Percentiles rank a stretch among this genome's conserved stretches.
phyloP scores from a whole-genome alignment of 2,329 filamentous ascomycete genomes.

The Fusarium sp. region DNA sequence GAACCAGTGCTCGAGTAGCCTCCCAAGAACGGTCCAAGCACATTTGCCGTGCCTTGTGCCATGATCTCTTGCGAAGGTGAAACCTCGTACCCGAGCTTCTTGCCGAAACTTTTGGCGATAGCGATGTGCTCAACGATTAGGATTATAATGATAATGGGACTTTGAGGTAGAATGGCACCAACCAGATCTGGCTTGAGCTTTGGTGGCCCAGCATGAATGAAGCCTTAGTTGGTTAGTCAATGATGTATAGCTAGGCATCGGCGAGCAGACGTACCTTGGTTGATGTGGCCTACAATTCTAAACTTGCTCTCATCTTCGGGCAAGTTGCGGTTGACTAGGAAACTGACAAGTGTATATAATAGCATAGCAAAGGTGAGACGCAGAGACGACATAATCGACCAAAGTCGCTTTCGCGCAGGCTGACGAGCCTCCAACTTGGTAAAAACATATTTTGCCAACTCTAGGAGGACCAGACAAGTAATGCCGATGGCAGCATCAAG shows the following conservation, averaged over 20 bases:
- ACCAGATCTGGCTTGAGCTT: conserved; percentile 67
- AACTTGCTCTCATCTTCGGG: conserved; percentile 64
- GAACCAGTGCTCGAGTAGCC: conserved; percentile 61
- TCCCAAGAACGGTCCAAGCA: conserved; percentile 81
- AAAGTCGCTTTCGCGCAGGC: conserved; percentile 71
- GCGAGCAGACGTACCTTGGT: conserved; percentile 61
- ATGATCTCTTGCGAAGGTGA: conserved; percentile 84
- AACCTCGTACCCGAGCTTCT: conserved; percentile 83
- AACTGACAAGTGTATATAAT: conserved; percentile 80
- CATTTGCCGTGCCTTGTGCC: conserved; percentile 80
- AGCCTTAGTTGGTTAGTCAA: conserved; percentile 26
- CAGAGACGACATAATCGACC: conserved; percentile 80
- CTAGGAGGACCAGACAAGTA: conserved; percentile 72
- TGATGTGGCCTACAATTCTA: conserved; percentile 73
- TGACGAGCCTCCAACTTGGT: conserved; percentile 69
- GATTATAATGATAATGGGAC: conserved; percentile 81
- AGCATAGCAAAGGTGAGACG: conserved; percentile 81
- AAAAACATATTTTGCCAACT: conserved; percentile 69
- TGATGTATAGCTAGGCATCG: rapidly evolving
- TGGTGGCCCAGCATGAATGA: conserved; percentile 59
- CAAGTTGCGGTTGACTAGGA: conserved; percentile 70
- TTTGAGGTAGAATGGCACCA: conserved; percentile 66
- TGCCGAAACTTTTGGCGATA: conserved; percentile 84
- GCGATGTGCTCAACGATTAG: conserved; percentile 86
- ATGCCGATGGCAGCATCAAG: conserved; percentile 80